Percentiles rank a stretch among this genome's conserved stretches.
Evolutionary conservation across 495 filamentous ascomycete genomes (phyloP).

Genomic region (Xylaria intraflava): DNA sequence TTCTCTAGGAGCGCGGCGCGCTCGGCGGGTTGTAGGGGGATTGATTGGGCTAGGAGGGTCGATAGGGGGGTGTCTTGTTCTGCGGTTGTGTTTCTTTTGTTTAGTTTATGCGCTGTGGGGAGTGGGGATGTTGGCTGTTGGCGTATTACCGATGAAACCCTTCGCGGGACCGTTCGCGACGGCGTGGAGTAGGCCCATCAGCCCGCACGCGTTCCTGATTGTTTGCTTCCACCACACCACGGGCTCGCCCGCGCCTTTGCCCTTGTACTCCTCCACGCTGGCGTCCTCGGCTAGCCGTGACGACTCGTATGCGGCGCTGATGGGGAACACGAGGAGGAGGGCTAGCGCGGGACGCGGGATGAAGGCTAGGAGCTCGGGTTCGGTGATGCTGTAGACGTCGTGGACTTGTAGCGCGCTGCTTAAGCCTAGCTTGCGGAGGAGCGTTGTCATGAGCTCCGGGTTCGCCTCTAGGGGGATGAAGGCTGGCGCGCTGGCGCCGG

Average conservation of each 20-base stretch:
- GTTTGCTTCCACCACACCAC: slow-evolving; percentile 87
- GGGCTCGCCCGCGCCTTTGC: slow-evolving; percentile 35
- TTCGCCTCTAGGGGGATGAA: slow-evolving; percentile 56
- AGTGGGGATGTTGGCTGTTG: background rate
- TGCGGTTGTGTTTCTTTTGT: slow-evolving; percentile 15
- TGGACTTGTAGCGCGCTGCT: slow-evolving; percentile 59
- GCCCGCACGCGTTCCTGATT: slow-evolving; percentile 80
- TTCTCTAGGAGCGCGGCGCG: slow-evolving; percentile 69
- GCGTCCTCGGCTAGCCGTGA: slow-evolving; percentile 60
- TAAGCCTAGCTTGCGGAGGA: slow-evolving; percentile 71
- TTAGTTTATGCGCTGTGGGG: background rate
- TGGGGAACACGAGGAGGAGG: slow-evolving; percentile 78
- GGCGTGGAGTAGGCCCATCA: slow-evolving; percentile 75
- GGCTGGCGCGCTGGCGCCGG: slow-evolving; percentile 27
- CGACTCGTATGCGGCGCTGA: slow-evolving; percentile 62
- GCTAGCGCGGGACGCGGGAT: slow-evolving; percentile 78
- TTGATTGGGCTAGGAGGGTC: slow-evolving; percentile 38
- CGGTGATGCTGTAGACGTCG: slow-evolving; percentile 78
- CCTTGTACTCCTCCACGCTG: slow-evolving; percentile 32
- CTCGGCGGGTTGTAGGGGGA: slow-evolving; percentile 46
- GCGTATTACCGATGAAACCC: slow-evolving; percentile 34
- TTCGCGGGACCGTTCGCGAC: slow-evolving; percentile 46
- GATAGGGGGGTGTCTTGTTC: slow-evolving; percentile 35
- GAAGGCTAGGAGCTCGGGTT: slow-evolving; percentile 70
- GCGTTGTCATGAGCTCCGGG: slow-evolving; percentile 70